Evolutionary conservation across 1,139 yeast genomes (phyloP).

Genomic region (Yarrowia galli): DNA sequence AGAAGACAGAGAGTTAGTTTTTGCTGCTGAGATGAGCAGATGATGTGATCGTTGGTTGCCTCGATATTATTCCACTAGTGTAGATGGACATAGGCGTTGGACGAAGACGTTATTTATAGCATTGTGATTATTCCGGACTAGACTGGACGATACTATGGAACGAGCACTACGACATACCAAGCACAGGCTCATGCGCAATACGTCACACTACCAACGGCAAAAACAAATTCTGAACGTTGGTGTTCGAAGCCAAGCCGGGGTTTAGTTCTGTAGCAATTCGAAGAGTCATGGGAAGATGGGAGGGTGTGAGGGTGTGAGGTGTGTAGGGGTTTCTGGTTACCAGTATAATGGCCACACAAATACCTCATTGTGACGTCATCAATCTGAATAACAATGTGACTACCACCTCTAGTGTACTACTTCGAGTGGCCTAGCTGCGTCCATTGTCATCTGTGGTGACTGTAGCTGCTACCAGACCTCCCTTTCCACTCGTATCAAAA

Average conservation of each 20-base stretch:
- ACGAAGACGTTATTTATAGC: background rate
- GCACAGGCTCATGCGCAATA: too few species aligned
- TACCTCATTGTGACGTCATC: background rate
- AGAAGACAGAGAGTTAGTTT: background rate
- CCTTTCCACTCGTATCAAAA: constrained; percentile 7
- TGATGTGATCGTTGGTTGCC: background rate
- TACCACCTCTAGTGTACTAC: too few species aligned
- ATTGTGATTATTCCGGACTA: background rate
- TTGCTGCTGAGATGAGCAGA: background rate
- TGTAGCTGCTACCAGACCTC: too few species aligned
- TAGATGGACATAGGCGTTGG: background rate
- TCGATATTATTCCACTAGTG: background rate
- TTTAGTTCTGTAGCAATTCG: background rate
- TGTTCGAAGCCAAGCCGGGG: background rate
- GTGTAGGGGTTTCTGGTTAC: too few species aligned
- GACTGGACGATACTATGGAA: too few species aligned
- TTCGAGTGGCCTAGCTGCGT: too few species aligned
- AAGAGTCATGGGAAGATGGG: too few species aligned
- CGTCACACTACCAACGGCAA: too few species aligned
- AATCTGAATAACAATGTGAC: background rate
- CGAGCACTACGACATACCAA: too few species aligned
- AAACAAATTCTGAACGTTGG: too few species aligned
- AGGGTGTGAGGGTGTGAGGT: too few species aligned
- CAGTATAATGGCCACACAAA: background rate
- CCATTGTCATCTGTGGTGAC: too few species aligned